Evolutionary conservation across 768 basidiomycete genomes (phyloP).

Genomic region (Ephemerocybe angulata): DNA sequence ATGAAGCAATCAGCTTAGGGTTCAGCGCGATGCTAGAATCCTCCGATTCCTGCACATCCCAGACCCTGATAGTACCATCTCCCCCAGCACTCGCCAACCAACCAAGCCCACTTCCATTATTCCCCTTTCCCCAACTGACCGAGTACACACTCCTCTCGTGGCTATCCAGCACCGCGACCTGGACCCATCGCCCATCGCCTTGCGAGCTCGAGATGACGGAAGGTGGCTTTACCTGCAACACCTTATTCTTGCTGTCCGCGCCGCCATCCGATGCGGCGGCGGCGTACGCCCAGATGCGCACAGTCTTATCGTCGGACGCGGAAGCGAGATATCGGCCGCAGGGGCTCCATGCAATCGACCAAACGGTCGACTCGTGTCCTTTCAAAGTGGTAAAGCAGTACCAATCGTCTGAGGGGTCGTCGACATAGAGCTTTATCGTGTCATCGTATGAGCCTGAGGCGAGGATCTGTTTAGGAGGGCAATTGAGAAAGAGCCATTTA

Average conservation of each 20-base stretch:
- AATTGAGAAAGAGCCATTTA: slow-evolving; percentile 14
- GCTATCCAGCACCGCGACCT: slow-evolving; percentile 24
- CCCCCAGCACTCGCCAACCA: slow-evolving; percentile 84
- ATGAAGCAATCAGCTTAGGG: slow-evolving; percentile 51
- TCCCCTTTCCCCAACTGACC: slow-evolving; percentile 57
- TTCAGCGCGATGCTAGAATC: slow-evolving; percentile 14
- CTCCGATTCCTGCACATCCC: slow-evolving; percentile 55
- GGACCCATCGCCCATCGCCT: slow-evolving; percentile 9
- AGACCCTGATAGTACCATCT: slow-evolving; percentile 81
- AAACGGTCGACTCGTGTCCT: slow-evolving; percentile 86
- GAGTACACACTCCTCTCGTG: slow-evolving; percentile 80
- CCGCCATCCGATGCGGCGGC: not conserved
- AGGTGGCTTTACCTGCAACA: slow-evolving; percentile 59
- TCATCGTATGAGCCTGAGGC: slow-evolving; percentile 98
- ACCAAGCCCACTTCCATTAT: slow-evolving; percentile 47
- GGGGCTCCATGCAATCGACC: slow-evolving; percentile 83
- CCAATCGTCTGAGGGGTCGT: slow-evolving; percentile 96
- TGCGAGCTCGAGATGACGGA: slow-evolving; percentile 49
- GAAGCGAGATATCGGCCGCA: slow-evolving; percentile 79
- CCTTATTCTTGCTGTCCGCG: slow-evolving; percentile 35
- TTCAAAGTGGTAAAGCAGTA: slow-evolving; percentile 77
- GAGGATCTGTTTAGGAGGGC: slow-evolving; percentile 60
- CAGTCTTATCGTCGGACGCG: slow-evolving; percentile 78
- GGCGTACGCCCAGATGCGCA: slow-evolving; percentile 66
- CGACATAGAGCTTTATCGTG: slow-evolving; percentile 87